These are phyloP conservation scores for Periconia sp. DNA, from an alignment of 2,329 filamentous ascomycete species.

Conservation along the genomic window DNA sequence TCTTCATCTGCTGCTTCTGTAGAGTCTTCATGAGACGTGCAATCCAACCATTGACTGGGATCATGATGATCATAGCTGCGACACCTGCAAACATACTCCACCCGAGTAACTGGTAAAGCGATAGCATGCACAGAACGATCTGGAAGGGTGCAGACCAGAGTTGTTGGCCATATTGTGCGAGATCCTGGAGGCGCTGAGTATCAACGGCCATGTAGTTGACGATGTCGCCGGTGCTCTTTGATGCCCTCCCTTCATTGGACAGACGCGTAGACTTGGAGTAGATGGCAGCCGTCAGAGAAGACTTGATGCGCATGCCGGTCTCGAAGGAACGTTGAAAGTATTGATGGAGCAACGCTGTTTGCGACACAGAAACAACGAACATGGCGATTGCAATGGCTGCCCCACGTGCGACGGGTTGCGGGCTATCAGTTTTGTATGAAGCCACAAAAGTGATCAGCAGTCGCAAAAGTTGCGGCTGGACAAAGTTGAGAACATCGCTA, in stretches of 20 bases:
- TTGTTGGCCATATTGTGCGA: slow-evolving; percentile 94
- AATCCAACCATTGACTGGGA: slow-evolving; percentile 92
- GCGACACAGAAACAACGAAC: slow-evolving; percentile 84
- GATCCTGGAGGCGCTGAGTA: slow-evolving; percentile 90
- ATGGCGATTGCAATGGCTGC: slow-evolving; percentile 88
- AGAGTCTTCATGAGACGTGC: slow-evolving; percentile 91
- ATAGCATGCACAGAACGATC: slow-evolving; percentile 93
- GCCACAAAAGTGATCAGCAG: slow-evolving; percentile 82
- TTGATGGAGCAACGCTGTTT: slow-evolving; percentile 92
- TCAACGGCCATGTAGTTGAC: slow-evolving; percentile 99
- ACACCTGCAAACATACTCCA: slow-evolving; percentile 95
- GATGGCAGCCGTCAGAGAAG: slow-evolving; percentile 85
- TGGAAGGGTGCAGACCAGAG: slow-evolving; percentile 97
- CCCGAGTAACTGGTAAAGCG: slow-evolving; percentile 92
- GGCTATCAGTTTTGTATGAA: slow-evolving; percentile 70
- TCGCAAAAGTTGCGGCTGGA: slow-evolving; percentile 88
- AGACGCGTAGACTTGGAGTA: slow-evolving; percentile 89
- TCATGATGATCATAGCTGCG: slow-evolving; percentile 95
- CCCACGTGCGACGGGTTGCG: slow-evolving; percentile 81
- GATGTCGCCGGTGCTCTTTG: slow-evolving; percentile 94
- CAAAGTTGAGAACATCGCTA: slow-evolving; percentile 85
- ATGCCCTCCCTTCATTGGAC: slow-evolving; percentile 88
- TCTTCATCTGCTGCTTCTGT: slow-evolving; percentile 98
- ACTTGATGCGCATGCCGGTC: slow-evolving; percentile 96
- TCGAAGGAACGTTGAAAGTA: slow-evolving; percentile 97